Evolutionary conservation across 2,329 filamentous ascomycete genomes (phyloP).

Genomic region (Tolypocladium endophyticum): DNA sequence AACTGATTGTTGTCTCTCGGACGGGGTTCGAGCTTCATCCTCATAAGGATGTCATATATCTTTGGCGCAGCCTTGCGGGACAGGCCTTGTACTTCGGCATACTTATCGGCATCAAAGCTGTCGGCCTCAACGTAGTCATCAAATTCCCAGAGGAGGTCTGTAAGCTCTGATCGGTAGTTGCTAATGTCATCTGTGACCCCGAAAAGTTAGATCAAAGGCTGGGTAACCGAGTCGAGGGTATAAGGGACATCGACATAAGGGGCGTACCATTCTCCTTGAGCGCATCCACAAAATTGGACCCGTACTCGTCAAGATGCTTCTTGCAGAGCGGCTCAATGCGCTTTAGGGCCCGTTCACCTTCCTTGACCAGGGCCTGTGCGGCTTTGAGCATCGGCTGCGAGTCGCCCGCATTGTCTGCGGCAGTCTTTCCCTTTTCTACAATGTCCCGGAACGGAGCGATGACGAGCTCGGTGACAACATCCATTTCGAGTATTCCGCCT

Average conservation of each 20-base stretch:
- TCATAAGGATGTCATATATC: conserved; percentile 39
- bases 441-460: conserved; percentile 41
- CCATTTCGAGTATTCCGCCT: conserved; percentile 17
- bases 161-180: conserved; percentile 34
- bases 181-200: conserved; percentile 35
- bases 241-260: background rate
- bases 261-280: conserved; percentile 43
- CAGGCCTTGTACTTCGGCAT: conserved; percentile 33
- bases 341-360: conserved; percentile 38
- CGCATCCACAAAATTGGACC: conserved; percentile 36
- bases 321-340: conserved; percentile 40
- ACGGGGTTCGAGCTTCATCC: conserved; percentile 38
- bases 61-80: conserved; percentile 37
- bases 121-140: conserved; percentile 42
- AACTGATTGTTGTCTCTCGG: conserved; percentile 14
- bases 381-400: conserved; percentile 37
- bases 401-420: conserved; percentile 35
- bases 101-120: conserved; percentile 40
- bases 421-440: conserved; percentile 37
- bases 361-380: conserved; percentile 34
- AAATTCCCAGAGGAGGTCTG: conserved; percentile 44
- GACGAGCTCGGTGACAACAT: conserved; percentile 31
- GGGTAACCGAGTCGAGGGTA: background rate
- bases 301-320: conserved; percentile 37
- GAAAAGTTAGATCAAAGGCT: background rate